These are phyloP conservation scores for Mycena albidolilacea DNA, from an alignment of 768 basidiomycete species.

Conservation along the genomic window DNA sequence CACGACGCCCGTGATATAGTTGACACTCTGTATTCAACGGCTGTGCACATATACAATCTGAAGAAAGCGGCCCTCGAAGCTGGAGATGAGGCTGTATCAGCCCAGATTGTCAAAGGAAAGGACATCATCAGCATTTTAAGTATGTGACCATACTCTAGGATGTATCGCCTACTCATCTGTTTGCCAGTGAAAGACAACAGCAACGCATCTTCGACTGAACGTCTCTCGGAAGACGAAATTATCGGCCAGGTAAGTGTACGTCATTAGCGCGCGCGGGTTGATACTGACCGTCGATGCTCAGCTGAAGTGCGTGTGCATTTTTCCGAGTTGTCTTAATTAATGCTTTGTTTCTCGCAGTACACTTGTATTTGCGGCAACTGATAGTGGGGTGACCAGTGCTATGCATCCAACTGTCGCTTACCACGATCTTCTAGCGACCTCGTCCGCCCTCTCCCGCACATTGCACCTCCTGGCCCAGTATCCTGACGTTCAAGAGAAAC, in stretches of 20 bases:
- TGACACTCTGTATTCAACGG: slow-evolving; percentile 52
- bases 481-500: slow-evolving; percentile 50
- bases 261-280: neutral
- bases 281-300: slow-evolving; percentile 17
- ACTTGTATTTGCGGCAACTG: slow-evolving; percentile 51
- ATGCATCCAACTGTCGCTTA: neutral
- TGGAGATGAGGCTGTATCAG: slow-evolving; percentile 46
- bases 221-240: slow-evolving; percentile 48
- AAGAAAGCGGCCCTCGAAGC: slow-evolving; percentile 52
- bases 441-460: slow-evolving; percentile 47
- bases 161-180: neutral
- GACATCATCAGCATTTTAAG: slow-evolving; percentile 50
- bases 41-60: slow-evolving; percentile 49
- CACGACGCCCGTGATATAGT: slow-evolving; percentile 48
- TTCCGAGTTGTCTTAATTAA: neutral
- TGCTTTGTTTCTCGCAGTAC: slow-evolving; percentile 38
- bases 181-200: slow-evolving; percentile 47
- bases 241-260: slow-evolving; percentile 45
- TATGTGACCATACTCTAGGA: neutral
- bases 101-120: slow-evolving; percentile 50
- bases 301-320: slow-evolving; percentile 38
- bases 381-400: slow-evolving; percentile 38
- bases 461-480: slow-evolving; percentile 47
- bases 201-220: slow-evolving; percentile 46
- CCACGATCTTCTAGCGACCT: slow-evolving; percentile 41